Conservation (phyloP, 2,329 filamentous ascomycete species). For the Corniculantispora saksenae region DNA sequence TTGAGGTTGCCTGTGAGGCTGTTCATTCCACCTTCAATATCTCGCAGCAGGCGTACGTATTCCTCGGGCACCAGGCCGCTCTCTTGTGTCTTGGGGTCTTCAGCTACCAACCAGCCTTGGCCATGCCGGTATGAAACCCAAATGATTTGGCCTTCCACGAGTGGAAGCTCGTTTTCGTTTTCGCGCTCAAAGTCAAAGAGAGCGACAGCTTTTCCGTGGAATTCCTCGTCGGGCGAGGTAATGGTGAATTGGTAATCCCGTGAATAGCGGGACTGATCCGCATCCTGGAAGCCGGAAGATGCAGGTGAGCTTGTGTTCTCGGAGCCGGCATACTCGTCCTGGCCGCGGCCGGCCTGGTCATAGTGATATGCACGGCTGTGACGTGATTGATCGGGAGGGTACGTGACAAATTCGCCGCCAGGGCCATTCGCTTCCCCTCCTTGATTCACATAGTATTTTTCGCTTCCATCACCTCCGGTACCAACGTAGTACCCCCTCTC, state of each 20-base stretch:
- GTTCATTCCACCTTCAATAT: constrained; percentile 88
- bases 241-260: constrained; percentile 94
- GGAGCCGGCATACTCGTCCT: constrained; percentile 57
- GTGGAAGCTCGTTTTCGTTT: constrained; percentile 92
- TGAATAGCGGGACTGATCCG: constrained; percentile 79
- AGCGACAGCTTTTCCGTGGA: constrained; percentile 94
- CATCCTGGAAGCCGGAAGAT: constrained; percentile 58
- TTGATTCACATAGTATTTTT: constrained; percentile 74
- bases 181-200: constrained; percentile 93
- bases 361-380: constrained; percentile 51
- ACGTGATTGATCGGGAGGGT: constrained; percentile 65
- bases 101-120: constrained; percentile 95
- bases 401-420: constrained; percentile 79
- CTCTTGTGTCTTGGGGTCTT: constrained; percentile 92
- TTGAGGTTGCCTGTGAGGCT: constrained; percentile 61
- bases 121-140: constrained; percentile 95
- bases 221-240: constrained; percentile 92
- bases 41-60: constrained; percentile 87
- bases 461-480: constrained; percentile 68
- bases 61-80: constrained; percentile 94
- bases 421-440: constrained; percentile 71
- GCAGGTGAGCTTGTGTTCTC: constrained; percentile 60
- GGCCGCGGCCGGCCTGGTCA: constrained; percentile 48
- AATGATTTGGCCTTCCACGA: constrained; percentile 93
- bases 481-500: constrained; percentile 69